phyloP scores from a whole-genome alignment of 2,329 filamentous ascomycete species.

The Pseudogymnoascus sp. region DNA sequence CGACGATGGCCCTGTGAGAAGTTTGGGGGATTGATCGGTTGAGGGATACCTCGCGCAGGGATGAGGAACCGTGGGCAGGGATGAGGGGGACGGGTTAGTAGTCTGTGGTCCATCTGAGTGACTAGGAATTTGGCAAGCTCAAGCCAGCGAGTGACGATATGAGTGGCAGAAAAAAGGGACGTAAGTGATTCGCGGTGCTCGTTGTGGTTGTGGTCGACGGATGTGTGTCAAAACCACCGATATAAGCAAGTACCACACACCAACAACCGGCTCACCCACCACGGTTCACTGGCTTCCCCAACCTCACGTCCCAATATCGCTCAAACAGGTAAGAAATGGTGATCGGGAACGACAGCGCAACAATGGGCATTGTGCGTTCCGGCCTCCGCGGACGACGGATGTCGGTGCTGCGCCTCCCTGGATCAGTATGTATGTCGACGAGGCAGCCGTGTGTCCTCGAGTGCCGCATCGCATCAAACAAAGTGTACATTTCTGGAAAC shows the following conservation, averaged over 20 bases:
- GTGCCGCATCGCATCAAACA: background rate
- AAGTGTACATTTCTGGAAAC: background rate
- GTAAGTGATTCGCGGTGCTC: too few species aligned
- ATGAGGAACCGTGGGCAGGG: too few species aligned
- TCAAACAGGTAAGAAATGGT: background rate
- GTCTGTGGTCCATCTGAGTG: too few species aligned
- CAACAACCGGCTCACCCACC: background rate
- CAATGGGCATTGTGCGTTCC: background rate
- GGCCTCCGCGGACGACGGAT: background rate
- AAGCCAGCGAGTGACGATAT: too few species aligned
- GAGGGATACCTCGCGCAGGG: too few species aligned
- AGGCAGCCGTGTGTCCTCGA: background rate
- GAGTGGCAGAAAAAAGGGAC: too few species aligned
- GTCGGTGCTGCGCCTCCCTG: background rate
- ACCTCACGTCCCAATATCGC: background rate
- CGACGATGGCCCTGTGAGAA: too few species aligned
- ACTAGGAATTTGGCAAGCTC: too few species aligned
- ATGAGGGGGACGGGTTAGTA: background rate
- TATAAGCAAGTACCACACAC: background rate
- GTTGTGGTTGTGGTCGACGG: too few species aligned
- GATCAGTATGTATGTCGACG: background rate
- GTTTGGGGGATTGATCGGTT: too few species aligned
- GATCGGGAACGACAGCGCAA: background rate
- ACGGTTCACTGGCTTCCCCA: background rate
- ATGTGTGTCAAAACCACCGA: too few species aligned